These are phyloP conservation scores for Aspergillus taichungensis DNA, from an alignment of 495 filamentous ascomycete genomes.

Conservation along the genomic window DNA sequence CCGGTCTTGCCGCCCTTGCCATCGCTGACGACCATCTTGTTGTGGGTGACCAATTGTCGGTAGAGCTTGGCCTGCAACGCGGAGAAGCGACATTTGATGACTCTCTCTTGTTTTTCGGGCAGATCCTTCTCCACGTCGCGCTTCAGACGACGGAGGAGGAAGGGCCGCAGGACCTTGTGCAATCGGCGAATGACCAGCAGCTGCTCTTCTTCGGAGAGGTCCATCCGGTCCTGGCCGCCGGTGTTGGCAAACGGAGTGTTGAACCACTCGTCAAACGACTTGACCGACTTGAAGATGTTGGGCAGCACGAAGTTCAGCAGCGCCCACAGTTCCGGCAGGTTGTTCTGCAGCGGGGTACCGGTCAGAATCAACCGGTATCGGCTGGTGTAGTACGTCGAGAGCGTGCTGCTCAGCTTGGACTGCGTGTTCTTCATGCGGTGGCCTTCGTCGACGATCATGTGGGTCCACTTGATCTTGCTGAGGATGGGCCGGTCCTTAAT, in stretches of 20 bases:
- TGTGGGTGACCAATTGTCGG: constrained; percentile 90
- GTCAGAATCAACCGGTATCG: constrained; percentile 95
- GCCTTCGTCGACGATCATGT: constrained; percentile 99
- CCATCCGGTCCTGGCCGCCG: constrained; percentile 96
- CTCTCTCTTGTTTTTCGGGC: constrained; percentile 96
- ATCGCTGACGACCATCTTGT: constrained; percentile 88
- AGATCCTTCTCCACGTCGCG: constrained; percentile 99
- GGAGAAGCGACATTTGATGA: constrained; percentile 98
- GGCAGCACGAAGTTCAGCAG: constrained; percentile 97
- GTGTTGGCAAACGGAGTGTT: constrained; percentile 99
- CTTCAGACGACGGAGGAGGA: constrained; percentile 96
- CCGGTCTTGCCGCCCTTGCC: constrained; percentile 93
- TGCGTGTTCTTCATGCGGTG: constrained; percentile 99
- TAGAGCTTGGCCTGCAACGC: constrained; percentile 88
- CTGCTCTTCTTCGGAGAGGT: constrained; percentile 97
- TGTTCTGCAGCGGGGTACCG: constrained; percentile 95
- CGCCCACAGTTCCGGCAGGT: constrained; percentile 91
- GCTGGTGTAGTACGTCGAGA: constrained; percentile 89
- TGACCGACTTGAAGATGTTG: constrained; percentile 98
- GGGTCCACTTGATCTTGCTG: constrained; percentile 96
- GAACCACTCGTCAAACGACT: constrained; percentile 99
- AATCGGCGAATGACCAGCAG: constrained; percentile 96
- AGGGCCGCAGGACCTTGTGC: constrained; percentile 94
- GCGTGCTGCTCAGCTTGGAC: constrained; percentile 89
- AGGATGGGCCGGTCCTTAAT: constrained; percentile 95